Percentiles rank a stretch among this genome's conserved stretches.
Conservation (phyloP, 2,329 filamentous ascomycete species). For the Neonectria coccinea region DNA sequence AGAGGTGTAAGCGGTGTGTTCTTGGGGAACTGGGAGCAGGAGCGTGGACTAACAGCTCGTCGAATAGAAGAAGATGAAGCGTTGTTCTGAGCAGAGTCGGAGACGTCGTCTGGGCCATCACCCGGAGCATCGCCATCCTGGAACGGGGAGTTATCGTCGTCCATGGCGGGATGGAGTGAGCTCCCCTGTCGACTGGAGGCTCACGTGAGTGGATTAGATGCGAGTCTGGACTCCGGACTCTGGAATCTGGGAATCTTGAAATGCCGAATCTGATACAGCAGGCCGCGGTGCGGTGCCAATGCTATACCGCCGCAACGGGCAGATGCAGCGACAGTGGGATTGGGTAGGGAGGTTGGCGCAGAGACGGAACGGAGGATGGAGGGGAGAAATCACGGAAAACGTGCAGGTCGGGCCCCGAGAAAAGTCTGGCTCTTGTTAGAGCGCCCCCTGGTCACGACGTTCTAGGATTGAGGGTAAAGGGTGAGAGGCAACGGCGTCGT, state of each 20-base stretch:
- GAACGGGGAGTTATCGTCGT: conserved; percentile 32
- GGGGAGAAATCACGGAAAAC: conserved; percentile 22
- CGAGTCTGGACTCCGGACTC: too few relatives aligned
- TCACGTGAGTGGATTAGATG: too few relatives aligned
- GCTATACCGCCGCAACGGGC: conserved; percentile 8
- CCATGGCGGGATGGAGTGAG: conserved; percentile 24
- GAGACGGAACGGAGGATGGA: conserved; percentile 22
- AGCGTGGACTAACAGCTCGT: conserved; percentile 41
- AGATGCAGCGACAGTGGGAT: conserved; percentile 15
- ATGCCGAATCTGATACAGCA: conserved; percentile 1
- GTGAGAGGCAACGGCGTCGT: not conserved
- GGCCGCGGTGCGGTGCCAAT: not conserved
- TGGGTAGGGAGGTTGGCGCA: conserved; percentile 20
- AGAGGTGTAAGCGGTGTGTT: conserved; percentile 28
- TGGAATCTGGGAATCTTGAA: too few relatives aligned
- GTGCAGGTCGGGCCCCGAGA: conserved; percentile 31
- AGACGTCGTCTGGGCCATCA: conserved; percentile 40
- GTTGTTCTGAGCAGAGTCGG: conserved; percentile 38
- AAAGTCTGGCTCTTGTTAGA: conserved; percentile 9
- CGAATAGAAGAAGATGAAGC: conserved; percentile 36
- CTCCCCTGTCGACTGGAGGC: too few relatives aligned
- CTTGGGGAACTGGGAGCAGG: conserved; percentile 3
- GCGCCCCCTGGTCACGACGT: conserved; percentile 14
- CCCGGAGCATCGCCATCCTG: conserved; percentile 26
- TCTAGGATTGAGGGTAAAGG: conserved; percentile 20